Conservation (phyloP, 176 grass and related monocot species). For the Paspalum notatum region DNA sequence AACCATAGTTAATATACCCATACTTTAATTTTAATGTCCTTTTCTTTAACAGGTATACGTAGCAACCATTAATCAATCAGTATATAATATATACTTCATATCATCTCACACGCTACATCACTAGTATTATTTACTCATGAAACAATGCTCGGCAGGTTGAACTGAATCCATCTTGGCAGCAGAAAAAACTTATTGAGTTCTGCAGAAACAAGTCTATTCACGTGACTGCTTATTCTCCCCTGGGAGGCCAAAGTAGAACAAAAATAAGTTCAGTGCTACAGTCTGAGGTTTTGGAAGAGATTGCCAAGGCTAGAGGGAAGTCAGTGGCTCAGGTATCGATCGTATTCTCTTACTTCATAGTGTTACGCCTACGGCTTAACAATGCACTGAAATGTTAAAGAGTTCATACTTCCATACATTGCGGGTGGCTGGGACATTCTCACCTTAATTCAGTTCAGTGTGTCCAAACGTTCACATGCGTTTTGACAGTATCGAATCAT, state of each 20-base stretch:
- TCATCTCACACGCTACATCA: too few relatives aligned
- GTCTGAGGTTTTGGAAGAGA: constrained; percentile 55
- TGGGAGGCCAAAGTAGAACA: constrained; percentile 46
- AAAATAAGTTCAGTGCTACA: constrained; percentile 39
- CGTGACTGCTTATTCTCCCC: constrained; percentile 53
- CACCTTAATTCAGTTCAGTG: too few relatives aligned
- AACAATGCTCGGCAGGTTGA: constrained; percentile 47
- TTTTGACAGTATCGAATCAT: not conserved
- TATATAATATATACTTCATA: too few relatives aligned
- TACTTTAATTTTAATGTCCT: too few relatives aligned
- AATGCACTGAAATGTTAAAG: too few relatives aligned
- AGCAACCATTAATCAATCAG: too few relatives aligned
- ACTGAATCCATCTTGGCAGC: constrained; percentile 60
- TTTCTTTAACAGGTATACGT: too few relatives aligned
- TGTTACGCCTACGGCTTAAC: too few relatives aligned
- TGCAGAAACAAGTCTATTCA: constrained; percentile 53
- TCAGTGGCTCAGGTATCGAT: constrained; percentile 60
- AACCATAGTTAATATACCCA: too few relatives aligned
- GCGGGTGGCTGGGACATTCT: too few relatives aligned
- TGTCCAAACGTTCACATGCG: too few relatives aligned
- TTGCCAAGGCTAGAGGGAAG: constrained; percentile 58
- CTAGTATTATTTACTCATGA: not conserved
- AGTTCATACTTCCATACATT: too few relatives aligned
- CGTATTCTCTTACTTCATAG: not conserved
- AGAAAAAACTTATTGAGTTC: constrained; percentile 51